phyloP scores from a whole-genome alignment of 768 basidiomycete species.

The Leccinum imitatum region DNA sequence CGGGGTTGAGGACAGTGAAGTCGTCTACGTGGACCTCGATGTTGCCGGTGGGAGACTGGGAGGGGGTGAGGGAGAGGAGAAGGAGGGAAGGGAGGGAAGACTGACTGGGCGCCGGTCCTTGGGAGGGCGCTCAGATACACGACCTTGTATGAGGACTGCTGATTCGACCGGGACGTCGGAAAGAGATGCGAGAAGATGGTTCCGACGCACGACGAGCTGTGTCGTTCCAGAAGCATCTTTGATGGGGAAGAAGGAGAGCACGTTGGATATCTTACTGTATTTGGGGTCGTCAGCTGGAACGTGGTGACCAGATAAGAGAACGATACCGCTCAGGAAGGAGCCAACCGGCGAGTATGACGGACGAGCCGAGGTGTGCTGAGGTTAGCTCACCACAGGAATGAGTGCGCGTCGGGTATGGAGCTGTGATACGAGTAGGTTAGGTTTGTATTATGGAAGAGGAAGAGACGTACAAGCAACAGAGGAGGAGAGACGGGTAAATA shows the following conservation, averaged over 20 bases:
- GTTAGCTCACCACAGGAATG: constrained; percentile 65
- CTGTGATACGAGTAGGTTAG: constrained; percentile 30
- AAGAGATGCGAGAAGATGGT: constrained; percentile 43
- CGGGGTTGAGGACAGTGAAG: constrained; percentile 79
- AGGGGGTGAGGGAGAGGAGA: constrained; percentile 9
- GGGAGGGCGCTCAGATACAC: constrained; percentile 61
- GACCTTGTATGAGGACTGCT: constrained; percentile 71
- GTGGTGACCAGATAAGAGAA: constrained; percentile 27
- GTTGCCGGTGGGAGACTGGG: constrained; percentile 63
- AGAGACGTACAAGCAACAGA: background rate
- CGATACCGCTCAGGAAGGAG: constrained; percentile 78
- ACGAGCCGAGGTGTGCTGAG: constrained; percentile 47
- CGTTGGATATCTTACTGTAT: constrained; percentile 63
- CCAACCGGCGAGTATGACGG: constrained; percentile 79
- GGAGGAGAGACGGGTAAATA: background rate
- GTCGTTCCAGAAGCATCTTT: constrained; percentile 75
- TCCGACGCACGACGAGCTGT: constrained; percentile 71
- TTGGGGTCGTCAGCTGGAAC: constrained; percentile 34
- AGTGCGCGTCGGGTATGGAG: constrained; percentile 58
- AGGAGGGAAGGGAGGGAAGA: constrained; percentile 14
- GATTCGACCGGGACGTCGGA: constrained; percentile 74
- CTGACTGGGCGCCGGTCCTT: constrained; percentile 62
- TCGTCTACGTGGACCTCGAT: constrained; percentile 77
- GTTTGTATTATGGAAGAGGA: background rate
- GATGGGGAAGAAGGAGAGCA: constrained; percentile 82